Evolutionary conservation across 2,329 filamentous ascomycete species (phyloP).

Genomic region (Simplicillium aogashimaense): DNA sequence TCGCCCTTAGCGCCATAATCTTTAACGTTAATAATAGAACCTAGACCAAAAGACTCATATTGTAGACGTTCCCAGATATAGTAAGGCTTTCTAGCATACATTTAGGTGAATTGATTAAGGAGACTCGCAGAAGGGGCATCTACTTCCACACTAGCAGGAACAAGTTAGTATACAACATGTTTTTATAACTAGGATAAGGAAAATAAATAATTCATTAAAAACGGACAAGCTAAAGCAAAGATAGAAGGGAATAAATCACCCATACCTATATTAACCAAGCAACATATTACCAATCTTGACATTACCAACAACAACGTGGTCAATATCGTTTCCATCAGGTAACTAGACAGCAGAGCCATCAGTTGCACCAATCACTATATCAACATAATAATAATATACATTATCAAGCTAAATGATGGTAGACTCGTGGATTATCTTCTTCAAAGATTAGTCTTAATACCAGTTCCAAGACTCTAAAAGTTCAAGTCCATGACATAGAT

Average conservation of each 20-base stretch:
- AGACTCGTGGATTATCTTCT: neutral
- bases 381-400: too few relatives aligned
- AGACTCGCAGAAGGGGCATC: neutral
- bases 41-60: slow-evolving; percentile 23
- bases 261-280: neutral
- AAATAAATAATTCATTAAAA: too few relatives aligned
- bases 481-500: slow-evolving; percentile 2
- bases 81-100: too few relatives aligned
- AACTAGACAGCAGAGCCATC: too few relatives aligned
- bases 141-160: neutral
- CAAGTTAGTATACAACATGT: neutral
- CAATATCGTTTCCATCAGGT: too few relatives aligned
- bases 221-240: too few relatives aligned
- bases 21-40: slow-evolving; percentile 8
- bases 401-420: slow-evolving; percentile 1
- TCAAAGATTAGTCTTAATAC: neutral
- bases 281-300: neutral
- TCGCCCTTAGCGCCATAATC: slow-evolving; percentile 29
- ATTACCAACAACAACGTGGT: too few relatives aligned
- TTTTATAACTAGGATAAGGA: too few relatives aligned
- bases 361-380: too few relatives aligned
- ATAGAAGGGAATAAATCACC: neutral
- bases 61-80: slow-evolving; percentile 19
- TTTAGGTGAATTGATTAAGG: too few relatives aligned
- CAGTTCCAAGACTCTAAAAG: neutral